phyloP scores from a whole-genome alignment of 192 early-diverging fungal species.

The Chytriomyces confervae region DNA sequence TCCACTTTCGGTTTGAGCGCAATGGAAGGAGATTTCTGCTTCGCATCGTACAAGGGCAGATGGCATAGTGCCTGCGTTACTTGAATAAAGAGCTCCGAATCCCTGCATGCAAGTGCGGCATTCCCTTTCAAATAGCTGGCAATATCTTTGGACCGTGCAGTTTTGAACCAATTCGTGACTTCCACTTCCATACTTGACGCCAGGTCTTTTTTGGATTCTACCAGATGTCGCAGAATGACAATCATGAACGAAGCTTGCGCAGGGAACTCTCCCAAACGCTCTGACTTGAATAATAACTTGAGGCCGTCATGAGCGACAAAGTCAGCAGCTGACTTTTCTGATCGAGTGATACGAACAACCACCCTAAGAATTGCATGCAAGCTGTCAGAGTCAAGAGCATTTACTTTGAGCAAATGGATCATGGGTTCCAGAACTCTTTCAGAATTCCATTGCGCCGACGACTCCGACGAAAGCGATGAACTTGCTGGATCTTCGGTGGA shows the following conservation, averaged over 20 bases:
- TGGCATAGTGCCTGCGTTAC: conserved; percentile 68
- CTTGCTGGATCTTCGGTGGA: neutral
- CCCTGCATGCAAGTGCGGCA: conserved; percentile 69
- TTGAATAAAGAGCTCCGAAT: conserved; percentile 69
- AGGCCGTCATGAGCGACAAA: conserved; percentile 77
- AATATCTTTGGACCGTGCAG: conserved; percentile 72
- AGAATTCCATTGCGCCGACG: conserved; percentile 11
- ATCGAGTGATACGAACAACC: conserved; percentile 81
- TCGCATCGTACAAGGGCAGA: conserved; percentile 69
- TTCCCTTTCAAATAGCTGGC: conserved; percentile 72
- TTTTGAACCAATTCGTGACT: conserved; percentile 75
- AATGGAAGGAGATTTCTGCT: conserved; percentile 67
- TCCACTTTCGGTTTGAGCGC: conserved; percentile 42
- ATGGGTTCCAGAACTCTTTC: conserved; percentile 37
- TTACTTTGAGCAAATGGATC: conserved; percentile 38
- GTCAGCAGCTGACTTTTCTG: conserved; percentile 61
- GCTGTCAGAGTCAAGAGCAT: conserved; percentile 51
- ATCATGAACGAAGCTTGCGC: conserved; percentile 80
- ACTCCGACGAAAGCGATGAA: neutral
- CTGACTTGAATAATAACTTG: conserved; percentile 64
- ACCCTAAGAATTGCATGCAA: conserved; percentile 77
- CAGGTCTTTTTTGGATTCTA: conserved; percentile 75
- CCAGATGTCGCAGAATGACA: conserved; percentile 87
- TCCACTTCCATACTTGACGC: conserved; percentile 74
- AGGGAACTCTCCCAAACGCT: conserved; percentile 70